These are phyloP conservation scores for Vaccinium vitisidaea DNA, from an alignment of 148 eudicot genomes.

Conservation along the genomic window DNA sequence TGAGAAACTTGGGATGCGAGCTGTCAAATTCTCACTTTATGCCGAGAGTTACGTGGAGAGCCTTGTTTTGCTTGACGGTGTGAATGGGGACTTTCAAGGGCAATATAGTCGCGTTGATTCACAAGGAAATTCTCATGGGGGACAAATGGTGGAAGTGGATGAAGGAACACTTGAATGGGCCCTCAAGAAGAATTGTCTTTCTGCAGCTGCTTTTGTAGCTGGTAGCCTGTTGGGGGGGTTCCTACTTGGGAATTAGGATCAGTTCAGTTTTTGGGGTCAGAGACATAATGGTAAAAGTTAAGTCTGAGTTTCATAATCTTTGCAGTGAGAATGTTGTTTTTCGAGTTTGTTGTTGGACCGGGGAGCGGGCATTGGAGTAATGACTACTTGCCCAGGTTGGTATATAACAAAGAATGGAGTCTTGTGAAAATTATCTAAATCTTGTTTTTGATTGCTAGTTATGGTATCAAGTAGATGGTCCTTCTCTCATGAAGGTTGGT, in stretches of 20 bases:
- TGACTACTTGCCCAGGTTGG: not conserved
- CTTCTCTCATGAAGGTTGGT: not conserved
- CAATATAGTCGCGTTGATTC: not conserved
- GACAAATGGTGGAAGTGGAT: not conserved
- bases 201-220: not conserved
- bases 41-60: conserved; percentile 32
- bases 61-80: conserved; percentile 18
- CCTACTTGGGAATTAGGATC: not conserved
- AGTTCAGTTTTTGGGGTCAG: not conserved
- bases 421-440: not conserved
- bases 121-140: not conserved
- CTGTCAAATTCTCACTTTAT: conserved; percentile 24
- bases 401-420: not conserved
- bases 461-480: not conserved
- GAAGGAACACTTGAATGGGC: not conserved
- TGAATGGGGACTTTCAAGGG: not conserved
- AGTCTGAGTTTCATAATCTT: not conserved
- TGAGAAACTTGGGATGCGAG: conserved; percentile 24
- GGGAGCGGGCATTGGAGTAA: not conserved
- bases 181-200: not conserved
- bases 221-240: not conserved
- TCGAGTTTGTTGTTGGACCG: not conserved
- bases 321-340: not conserved
- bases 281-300: not conserved
- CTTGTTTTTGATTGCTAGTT: not conserved